Evolutionary conservation across 345 rosid genomes (phyloP), one percentile per base, ranked within the genome.

Genomic region (Camelina laxa): DNA sequence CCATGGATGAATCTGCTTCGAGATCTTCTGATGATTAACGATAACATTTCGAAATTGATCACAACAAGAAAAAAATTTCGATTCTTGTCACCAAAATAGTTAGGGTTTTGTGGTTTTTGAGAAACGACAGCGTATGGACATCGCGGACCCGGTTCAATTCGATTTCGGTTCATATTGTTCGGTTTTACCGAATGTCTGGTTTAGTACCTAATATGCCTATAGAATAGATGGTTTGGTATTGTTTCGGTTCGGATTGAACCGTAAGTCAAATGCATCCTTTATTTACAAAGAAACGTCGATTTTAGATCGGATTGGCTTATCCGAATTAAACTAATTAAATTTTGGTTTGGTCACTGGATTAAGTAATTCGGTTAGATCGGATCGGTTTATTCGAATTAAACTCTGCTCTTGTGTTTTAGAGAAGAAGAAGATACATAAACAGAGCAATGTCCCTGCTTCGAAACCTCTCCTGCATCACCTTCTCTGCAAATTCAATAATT

Each of bases 11-110:
- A 69, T 53, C 80, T 64, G 35, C 35, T 51, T 24, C 76, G 77
- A 49, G 77, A 67, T 68, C 77, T 60, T 59, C 41, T 83, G 73
- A 64, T 59, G 24, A 80, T 30, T 1, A 76, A 76, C 76, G 75
- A 74, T 61, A 71, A 76, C 85, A 82, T 62, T 48, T 60, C n/a
- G 54, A 56, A 20, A 24, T 30, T 19, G 61, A 72, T 39, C 54
- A 51, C 30, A 61, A 30, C 39, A 16, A 21, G 7, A 21, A 21
- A 6, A 20, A 20, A 13, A 6, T 57, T 53, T 62, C 41, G 36
- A 48, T 41, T 27, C 41, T 10, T 42, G 41, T 61, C 69, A 3
- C 4, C 27, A 9, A 14, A 27, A 20, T 9, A 31, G 13, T 42
- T 49, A 67, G 67, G 73, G 67, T 48, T 67, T 58, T 65, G 36